Evolutionary conservation across 345 rosid species (phyloP).

Genomic region (Erodium maritimum): DNA sequence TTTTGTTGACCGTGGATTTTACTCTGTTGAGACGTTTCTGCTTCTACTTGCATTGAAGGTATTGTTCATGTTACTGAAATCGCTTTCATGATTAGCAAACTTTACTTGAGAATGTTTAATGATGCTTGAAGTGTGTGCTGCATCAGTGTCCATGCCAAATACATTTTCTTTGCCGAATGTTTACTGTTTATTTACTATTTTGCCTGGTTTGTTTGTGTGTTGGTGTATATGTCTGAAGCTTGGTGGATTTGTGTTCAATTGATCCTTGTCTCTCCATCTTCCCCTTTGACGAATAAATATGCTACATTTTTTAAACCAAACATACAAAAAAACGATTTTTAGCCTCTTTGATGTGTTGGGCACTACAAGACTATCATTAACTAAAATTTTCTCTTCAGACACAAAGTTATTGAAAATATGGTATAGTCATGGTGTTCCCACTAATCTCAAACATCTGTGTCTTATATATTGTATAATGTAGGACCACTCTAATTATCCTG

Average conservation of each 20-base stretch:
- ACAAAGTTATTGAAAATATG: background rate
- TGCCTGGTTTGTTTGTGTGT: background rate
- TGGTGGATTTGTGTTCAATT: background rate
- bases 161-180: background rate
- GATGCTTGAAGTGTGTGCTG: no score
- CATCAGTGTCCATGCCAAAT: background rate
- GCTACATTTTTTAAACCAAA: background rate
- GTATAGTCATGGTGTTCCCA: background rate
- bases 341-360: background rate
- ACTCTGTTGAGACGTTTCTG: slow-evolving; percentile 93
- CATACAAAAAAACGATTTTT: background rate
- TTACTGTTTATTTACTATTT: no score
- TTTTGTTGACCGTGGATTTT: slow-evolving; percentile 94
- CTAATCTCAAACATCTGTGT: background rate
- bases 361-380: background rate
- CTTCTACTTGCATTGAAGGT: slow-evolving; percentile 95
- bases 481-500: background rate
- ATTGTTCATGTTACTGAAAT: background rate
- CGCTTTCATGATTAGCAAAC: background rate
- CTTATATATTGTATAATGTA: background rate
- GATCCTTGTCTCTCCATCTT: no score
- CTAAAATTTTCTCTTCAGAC: background rate
- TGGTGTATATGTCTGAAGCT: background rate
- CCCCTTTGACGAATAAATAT: background rate
- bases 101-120: no score